Conservation (phyloP, 2,329 filamentous ascomycete genomes). For the Sphaerulina musiva region DNA sequence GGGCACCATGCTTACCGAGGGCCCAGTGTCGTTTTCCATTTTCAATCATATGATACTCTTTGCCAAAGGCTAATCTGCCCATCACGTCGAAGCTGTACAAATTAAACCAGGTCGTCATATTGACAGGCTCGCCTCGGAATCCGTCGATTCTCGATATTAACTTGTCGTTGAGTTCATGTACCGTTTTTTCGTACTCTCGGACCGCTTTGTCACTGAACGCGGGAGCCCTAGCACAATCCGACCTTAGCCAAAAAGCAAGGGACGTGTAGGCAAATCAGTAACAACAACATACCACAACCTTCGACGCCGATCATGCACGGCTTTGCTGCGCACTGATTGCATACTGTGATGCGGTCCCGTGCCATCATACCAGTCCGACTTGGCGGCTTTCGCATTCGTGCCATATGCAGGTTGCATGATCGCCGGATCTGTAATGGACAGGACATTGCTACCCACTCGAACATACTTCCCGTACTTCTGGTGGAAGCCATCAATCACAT, state of each 20-base stretch:
- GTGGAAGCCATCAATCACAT: conserved; percentile 30
- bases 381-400: conserved; percentile 35
- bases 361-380: conserved; percentile 39
- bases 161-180: conserved; percentile 34
- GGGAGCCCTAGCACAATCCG: conserved; percentile 23
- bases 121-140: conserved; percentile 28
- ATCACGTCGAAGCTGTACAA: conserved; percentile 44
- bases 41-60: conserved; percentile 38
- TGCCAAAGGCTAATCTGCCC: conserved; percentile 40
- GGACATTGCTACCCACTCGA: conserved; percentile 33
- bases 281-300: conserved; percentile 30
- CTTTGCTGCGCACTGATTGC: conserved; percentile 35
- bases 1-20: conserved; percentile 16
- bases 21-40: conserved; percentile 33
- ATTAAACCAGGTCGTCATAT: conserved; percentile 38
- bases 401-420: conserved; percentile 37
- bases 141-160: conserved; percentile 30
- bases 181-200: conserved; percentile 38
- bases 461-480: conserved; percentile 34
- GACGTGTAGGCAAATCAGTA: too few species aligned
- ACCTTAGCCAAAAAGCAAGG: too few species aligned
- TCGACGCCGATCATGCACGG: conserved; percentile 36
- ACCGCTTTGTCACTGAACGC: conserved; percentile 40
- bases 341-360: conserved; percentile 34
- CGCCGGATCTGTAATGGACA: conserved; percentile 36